Conservation (phyloP, 805 yeast genomes). For the Cyberlindnera euphorbiiphila region DNA sequence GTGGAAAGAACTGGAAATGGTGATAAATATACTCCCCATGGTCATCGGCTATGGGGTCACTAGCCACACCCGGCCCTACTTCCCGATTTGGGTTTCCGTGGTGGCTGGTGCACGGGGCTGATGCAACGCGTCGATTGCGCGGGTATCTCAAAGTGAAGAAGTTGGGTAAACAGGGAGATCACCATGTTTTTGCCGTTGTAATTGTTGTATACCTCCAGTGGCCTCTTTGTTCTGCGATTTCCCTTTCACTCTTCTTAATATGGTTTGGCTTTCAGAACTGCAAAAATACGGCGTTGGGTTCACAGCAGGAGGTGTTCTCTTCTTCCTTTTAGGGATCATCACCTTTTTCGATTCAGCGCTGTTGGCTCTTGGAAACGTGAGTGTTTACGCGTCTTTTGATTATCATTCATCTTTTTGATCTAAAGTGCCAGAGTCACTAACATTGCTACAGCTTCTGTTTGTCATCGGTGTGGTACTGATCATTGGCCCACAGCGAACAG, state of each 20-base stretch:
- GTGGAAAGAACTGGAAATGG: no score
- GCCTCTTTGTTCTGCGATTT: no score
- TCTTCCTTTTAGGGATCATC: constrained; percentile 77
- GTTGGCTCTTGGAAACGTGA: constrained; percentile 81
- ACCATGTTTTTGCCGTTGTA: no score
- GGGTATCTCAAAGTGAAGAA: no score
- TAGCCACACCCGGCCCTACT: not conserved
- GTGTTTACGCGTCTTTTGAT: constrained; percentile 47
- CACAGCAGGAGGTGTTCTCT: constrained; percentile 68
- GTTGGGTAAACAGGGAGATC: not conserved
- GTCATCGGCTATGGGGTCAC: no score
- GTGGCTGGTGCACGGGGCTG: constrained; percentile 1
- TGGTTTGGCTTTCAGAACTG: constrained; percentile 19
- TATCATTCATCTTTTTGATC: not conserved
- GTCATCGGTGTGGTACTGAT: constrained; percentile 75
- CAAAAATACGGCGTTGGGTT: constrained; percentile 80
- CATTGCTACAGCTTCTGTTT: constrained; percentile 19
- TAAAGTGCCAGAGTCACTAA: not conserved
- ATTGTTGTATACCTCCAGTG: no score
- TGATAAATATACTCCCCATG: no score
- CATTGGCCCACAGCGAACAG: constrained; percentile 82
- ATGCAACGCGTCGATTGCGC: no score
- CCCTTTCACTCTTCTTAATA: no score
- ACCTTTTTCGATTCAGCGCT: constrained; percentile 87
- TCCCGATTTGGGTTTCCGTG: no score